Evolutionary conservation across 2,329 filamentous ascomycete species (phyloP), one percentile per base, ranked within the genome.

Genomic region (Leptosphaerulina australis): DNA sequence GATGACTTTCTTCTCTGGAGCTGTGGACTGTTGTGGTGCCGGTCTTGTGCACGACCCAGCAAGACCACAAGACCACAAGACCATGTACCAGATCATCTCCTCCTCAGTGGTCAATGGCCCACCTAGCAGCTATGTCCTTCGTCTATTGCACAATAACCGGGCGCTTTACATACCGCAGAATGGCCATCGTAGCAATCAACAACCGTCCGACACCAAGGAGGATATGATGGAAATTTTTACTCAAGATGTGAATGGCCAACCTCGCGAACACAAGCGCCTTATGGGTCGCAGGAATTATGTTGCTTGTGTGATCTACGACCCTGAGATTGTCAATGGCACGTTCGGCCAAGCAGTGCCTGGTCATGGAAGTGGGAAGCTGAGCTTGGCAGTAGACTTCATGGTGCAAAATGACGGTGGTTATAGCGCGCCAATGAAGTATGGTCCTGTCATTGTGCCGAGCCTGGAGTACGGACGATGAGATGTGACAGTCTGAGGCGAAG

Each of bases 191-290:
- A 82, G 79, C 52, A 81, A 81, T 1, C 85, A 91, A 48, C 83
- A 84, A 58, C 86, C 88, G 1, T 88, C 87, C 1, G 94, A 99
- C 71, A 99, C 94, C 36, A 97, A 99, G 75, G 94, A 99, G 74
- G 94, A 99, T 75, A 99, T 99, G 94, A 96, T 99, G 89, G 94
- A 99, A 78, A 95, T 99, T 60, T 99, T 99, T 82, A 91, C 94
- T 66, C 90, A 88, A 6, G 94, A 99, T 64, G 91, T 94, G 12
- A 90, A 87, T 44, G 93, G 94, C n/a, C 79, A 84, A 26, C 80
- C 86, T 0, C 82, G 92, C 36, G 93, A 97, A 72, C 81, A 92
- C 68, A 92, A 92, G 77, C 89, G 93, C 67, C 82, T 99, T 41
- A 99, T 99, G 91, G 91, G 88, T 0, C 81, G 93, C 31, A 81